Evolutionary conservation across 192 early-diverging fungal genomes (phyloP), one percentile per base, ranked within the genome.

Genomic region (Dissophora ornata): DNA sequence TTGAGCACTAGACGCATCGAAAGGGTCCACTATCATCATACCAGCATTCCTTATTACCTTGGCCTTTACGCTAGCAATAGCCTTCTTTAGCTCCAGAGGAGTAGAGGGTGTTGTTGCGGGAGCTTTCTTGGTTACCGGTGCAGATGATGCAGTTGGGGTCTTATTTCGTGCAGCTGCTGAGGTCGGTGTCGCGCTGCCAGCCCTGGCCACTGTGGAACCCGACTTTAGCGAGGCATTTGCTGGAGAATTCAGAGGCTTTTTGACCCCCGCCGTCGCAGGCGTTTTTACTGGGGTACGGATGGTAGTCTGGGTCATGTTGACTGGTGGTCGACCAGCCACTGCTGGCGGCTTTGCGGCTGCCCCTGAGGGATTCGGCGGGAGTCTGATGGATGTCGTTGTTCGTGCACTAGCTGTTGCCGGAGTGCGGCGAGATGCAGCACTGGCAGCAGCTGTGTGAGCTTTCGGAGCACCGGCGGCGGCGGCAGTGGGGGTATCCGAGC

Each of bases 221-320:
- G 24, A n/a, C 19, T n/a, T 33, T 18, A 38, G 6, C 3, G 25
- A 24, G n/a, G 36, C 0, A 25, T 25, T 49, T 3, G 29, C 42
- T 36, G 67, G 22, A 22, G 57, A 26, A 24, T 22, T 59, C n/a
- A n/a, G n/a, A 9, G 42, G 34, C 0, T 55, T 49, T n/a, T 55
- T 42, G 16, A 24, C 11, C 18, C 28, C 42, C 8, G 22, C 21
- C 16, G 57, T 69, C 19, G 51, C 12, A 29, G 57, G 30, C 21
- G 47, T 41, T 26, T 25, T 30, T 8, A 42, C 45, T 32, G 66
- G 38, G 0, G 47, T 49, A 15, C 73, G 73, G 38, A 77, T 62
- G 11, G 73, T 57, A n/a, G 73, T 77, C n/a, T 16, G n/a, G 3
- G 73, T 67, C 73, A 77, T 77, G 30, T 67, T 77, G 25, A 51